A percentile compares a stretch with the other conserved stretches of the same genome.
Evolutionary conservation across 78 protist species (phyloP).

Genomic region (Tieghemostelium lacteum): DNA sequence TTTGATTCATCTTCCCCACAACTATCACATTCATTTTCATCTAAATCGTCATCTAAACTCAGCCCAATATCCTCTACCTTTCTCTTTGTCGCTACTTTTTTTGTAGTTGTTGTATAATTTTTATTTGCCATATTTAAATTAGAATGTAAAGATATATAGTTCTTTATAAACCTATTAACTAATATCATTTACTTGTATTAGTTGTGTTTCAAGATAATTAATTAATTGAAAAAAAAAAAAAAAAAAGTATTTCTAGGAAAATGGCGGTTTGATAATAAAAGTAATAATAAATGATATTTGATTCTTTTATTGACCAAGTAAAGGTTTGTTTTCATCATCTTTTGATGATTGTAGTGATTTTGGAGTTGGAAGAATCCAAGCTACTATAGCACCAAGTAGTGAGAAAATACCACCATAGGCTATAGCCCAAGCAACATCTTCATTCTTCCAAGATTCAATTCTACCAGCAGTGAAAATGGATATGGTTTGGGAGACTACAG

Average conservation of each 20-base stretch:
- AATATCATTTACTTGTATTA: too few species aligned
- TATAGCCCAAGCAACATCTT: slow-evolving; percentile 58
- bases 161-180: too few species aligned
- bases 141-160: too few species aligned
- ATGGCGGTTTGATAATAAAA: too few species aligned
- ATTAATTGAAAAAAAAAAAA: too few species aligned
- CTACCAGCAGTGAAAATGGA: slow-evolving; percentile 52
- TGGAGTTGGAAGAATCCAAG: slow-evolving; percentile 24
- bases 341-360: too few species aligned
- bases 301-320: too few species aligned
- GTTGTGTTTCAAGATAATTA: too few species aligned
- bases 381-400: background rate
- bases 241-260: too few species aligned
- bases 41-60: background rate
- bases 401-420: slow-evolving; percentile 65
- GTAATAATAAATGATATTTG: too few species aligned
- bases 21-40: slow-evolving; percentile 37
- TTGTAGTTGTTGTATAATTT: background rate
- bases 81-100: background rate
- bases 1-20: slow-evolving; percentile 7
- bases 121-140: too few species aligned
- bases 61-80: background rate
- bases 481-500: slow-evolving; percentile 68
- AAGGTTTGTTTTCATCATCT: too few species aligned
- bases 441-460: slow-evolving; percentile 3